Percentiles rank a stretch among this genome's conserved stretches.
phyloP scores from a whole-genome alignment of 179 eudicot species.

The Spergularia azorica region DNA sequence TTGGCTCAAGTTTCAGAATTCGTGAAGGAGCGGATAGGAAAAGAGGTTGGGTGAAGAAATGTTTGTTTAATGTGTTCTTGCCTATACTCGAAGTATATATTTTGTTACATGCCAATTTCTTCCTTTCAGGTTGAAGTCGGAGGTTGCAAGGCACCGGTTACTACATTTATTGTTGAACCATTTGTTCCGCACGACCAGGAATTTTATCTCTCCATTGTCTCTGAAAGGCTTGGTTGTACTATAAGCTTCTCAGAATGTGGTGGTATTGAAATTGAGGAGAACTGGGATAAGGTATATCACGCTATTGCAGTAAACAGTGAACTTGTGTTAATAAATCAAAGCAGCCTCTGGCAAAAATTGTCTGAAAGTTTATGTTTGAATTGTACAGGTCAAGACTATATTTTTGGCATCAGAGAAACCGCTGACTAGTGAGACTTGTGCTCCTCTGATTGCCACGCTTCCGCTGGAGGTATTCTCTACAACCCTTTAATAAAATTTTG shows the following conservation, averaged over 20 bases:
- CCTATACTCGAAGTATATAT: neutral
- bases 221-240: constrained; percentile 79
- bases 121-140: constrained; percentile 75
- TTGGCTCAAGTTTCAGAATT: constrained; percentile 82
- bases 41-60: constrained; percentile 40
- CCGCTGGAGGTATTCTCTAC: constrained; percentile 62
- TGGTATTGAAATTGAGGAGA: constrained; percentile 86
- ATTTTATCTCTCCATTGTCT: constrained; percentile 70
- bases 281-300: constrained; percentile 72
- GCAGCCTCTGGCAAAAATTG: neutral
- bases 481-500: neutral
- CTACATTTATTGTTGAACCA: constrained; percentile 88
- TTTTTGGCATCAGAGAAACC: constrained; percentile 65
- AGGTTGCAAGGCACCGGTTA: constrained; percentile 85
- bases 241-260: constrained; percentile 87
- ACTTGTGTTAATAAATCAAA: constrained; percentile 5
- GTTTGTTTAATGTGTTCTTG: neutral
- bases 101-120: neutral
- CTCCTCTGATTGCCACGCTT: constrained; percentile 85
- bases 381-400: constrained; percentile 70
- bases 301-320: neutral
- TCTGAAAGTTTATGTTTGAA: neutral
- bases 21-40: constrained; percentile 77
- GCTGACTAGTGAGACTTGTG: constrained; percentile 60
- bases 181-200: constrained; percentile 83